Conservation (phyloP, 169 alveolate species). For the Hepatocystis sp. region DNA sequence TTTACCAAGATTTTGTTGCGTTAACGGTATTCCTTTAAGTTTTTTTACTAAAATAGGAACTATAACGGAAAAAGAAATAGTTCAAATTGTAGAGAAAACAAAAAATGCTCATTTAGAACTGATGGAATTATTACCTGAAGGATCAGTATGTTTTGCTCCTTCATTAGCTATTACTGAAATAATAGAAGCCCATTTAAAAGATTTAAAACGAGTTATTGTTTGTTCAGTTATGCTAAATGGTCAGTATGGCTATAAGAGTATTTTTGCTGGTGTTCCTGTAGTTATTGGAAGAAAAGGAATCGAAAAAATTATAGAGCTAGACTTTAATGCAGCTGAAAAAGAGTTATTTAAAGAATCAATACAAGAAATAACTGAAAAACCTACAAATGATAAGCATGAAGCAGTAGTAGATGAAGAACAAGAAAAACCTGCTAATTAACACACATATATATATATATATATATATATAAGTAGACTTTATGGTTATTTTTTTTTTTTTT, state of each 20-base stretch:
- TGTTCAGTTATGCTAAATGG: constrained; percentile 82
- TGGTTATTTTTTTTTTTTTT: neutral
- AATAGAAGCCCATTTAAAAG: constrained; percentile 84
- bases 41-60: constrained; percentile 81
- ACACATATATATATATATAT: no score
- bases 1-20: constrained; percentile 81
- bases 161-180: constrained; percentile 84
- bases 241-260: constrained; percentile 85
- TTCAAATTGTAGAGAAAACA: constrained; percentile 82
- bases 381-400: constrained; percentile 15
- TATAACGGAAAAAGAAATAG: constrained; percentile 78
- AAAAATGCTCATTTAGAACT: constrained; percentile 82
- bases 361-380: constrained; percentile 22
- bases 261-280: constrained; percentile 85
- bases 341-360: constrained; percentile 78
- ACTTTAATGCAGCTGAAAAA: constrained; percentile 79
- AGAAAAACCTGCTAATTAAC: no score
- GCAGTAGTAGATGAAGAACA: constrained; percentile 57
- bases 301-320: constrained; percentile 80
- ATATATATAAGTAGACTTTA: neutral
- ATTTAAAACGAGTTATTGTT: constrained; percentile 83
- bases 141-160: constrained; percentile 86
- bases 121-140: constrained; percentile 81
- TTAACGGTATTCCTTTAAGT: constrained; percentile 84
- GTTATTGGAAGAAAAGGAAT: constrained; percentile 85